Base-by-base conservation (phyloP, 257 asterid genomes). In the Solanum tacnaense region DNA sequence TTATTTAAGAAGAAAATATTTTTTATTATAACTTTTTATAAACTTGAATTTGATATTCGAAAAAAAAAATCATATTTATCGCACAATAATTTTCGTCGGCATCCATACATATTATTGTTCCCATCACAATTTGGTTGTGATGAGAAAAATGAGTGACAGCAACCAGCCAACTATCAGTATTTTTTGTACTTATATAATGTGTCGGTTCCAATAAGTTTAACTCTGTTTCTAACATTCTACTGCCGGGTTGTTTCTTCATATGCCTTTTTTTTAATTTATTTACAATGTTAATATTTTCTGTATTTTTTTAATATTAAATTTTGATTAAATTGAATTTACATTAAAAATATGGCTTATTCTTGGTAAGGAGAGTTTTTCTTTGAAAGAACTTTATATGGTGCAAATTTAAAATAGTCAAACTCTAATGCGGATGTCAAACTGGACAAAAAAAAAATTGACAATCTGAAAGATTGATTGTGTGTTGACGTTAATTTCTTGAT, bases 371-470 rank as follows among this genome's bases (percentile, higher is more conserved):
- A 0, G 4, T 56, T 56, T 56, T 18, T 0, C 9, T 1, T 2
- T 0, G 8, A 49, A 49, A 49, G 60, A 49, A 0, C 7, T 49
- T 15, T 49, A 15, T 13, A 13, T 6, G 0, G 20, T 5, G 0
- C 1, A 18, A 52, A 6, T 52, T 18, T 16, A 6, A 18, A 52
- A 56, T 56, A 18, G 2, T 56, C n/a, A 1, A 56, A 18, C 1
- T 18, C 1, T 1, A 18, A 56, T 6, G 0, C 1, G 0, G 1
- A 18, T 56, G 7, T 52, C 0, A 4, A 2, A 52, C 0, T 2
- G 9, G 9, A 16, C 3, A 41, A 46, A 15, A 15, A 16, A 15
- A 56, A 6, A 18, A 56, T 13, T 13, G 20, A 72, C 44, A 8
- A 32, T 8, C 3, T 15, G 15, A 32, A 32, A 15, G 25, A 32